These are phyloP conservation scores for Chernovozyma aurita DNA, from an alignment of 1,139 yeast species.

Conservation along the genomic window DNA sequence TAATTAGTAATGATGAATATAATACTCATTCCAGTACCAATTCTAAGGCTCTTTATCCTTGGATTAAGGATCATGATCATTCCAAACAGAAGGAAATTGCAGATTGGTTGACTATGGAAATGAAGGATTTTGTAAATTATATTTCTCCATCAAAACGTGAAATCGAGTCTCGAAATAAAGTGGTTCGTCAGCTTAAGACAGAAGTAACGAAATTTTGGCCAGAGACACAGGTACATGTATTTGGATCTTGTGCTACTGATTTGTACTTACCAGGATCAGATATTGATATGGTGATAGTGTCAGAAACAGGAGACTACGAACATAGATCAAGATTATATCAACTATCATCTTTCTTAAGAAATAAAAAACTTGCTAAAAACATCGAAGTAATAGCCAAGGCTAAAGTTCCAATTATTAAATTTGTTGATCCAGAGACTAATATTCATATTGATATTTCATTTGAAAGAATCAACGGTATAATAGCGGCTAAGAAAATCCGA, in stretches of 20 bases:
- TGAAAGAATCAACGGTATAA: conserved; percentile 81
- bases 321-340: conserved; percentile 67
- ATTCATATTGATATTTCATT: conserved; percentile 89
- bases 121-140: conserved; percentile 79
- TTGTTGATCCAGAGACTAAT: conserved; percentile 67
- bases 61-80: conserved; percentile 77
- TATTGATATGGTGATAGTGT: conserved; percentile 87
- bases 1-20: conserved; percentile 35
- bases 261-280: conserved; percentile 93
- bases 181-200: conserved; percentile 56
- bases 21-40: conserved; percentile 12
- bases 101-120: conserved; percentile 86
- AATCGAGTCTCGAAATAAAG: conserved; percentile 61
- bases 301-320: conserved; percentile 62
- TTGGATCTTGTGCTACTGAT: conserved; percentile 96
- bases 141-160: conserved; percentile 83
- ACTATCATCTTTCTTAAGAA: conserved; percentile 66
- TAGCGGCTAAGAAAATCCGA: conserved; percentile 77
- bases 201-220: conserved; percentile 69
- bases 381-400: conserved; percentile 90
- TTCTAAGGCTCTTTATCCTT: conserved; percentile 55
- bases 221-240: conserved; percentile 76
- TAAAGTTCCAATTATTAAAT: conserved; percentile 92
- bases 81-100: conserved; percentile 71
- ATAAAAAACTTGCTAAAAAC: conserved; percentile 58